These are phyloP conservation scores for Calonectria ilicicola DNA, from an alignment of 2,329 filamentous ascomycete species.

Conservation along the genomic window DNA sequence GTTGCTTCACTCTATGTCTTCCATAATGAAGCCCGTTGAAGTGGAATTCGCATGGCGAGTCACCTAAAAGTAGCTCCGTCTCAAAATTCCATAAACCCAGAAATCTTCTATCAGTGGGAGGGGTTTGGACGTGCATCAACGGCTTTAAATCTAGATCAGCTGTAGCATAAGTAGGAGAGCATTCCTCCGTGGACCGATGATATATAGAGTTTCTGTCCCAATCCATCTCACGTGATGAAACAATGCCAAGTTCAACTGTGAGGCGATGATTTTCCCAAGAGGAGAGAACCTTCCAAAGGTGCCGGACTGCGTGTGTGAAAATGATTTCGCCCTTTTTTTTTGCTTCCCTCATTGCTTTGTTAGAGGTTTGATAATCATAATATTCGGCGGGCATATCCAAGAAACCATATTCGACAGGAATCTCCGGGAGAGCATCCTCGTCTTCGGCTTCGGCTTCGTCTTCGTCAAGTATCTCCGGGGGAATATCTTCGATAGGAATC, in stretches of 20 bases:
- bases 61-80: constrained; percentile 7
- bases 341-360: too few species aligned
- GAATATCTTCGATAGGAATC: too few species aligned
- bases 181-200: neutral
- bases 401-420: too few species aligned
- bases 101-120: neutral
- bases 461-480: too few species aligned
- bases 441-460: too few species aligned
- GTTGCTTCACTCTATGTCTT: neutral
- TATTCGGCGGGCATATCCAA: too few species aligned
- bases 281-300: constrained; percentile 24
- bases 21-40: neutral
- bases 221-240: neutral
- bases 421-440: too few species aligned
- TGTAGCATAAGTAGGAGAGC: neutral
- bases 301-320: neutral
- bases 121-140: too few species aligned
- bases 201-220: too few species aligned
- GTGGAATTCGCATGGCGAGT: neutral
- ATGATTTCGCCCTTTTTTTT: too few species aligned
- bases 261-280: constrained; percentile 15
- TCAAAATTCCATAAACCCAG: neutral
- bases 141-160: neutral
- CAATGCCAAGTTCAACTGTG: constrained; percentile 26
- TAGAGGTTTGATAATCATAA: too few species aligned